phyloP scores from a whole-genome alignment of 306 rosid genomes.

The peach (Prunus persica) region Prunus_persica_NCBIv2 NC_034014.1:1949001-1949500 shows the following conservation, averaged over 20 bases:
- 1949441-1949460: no score
- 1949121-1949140: constrained; percentile 45
- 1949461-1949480: no score
- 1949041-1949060: constrained; percentile 30
- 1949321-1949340: no score
- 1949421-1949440: no score
- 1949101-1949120: constrained; percentile 16
- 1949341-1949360: no score
- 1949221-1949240: not conserved
- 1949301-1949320: no score
- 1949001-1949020: constrained; percentile 14
- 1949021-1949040: constrained; percentile 46
- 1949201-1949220: not conserved
- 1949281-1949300: no score
- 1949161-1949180: not conserved
- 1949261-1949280: no score
- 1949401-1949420: no score
- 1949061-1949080: constrained; percentile 32
- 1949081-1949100: constrained; percentile 26
- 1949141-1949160: constrained; percentile 15
- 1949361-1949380: no score
- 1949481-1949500: no score
- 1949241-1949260: not conserved
- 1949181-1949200: not conserved
- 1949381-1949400: no score